Evolutionary conservation across 2,329 filamentous ascomycete species (phyloP), one percentile per base, ranked within the genome.

Genomic region (Aspergillus persii): DNA sequence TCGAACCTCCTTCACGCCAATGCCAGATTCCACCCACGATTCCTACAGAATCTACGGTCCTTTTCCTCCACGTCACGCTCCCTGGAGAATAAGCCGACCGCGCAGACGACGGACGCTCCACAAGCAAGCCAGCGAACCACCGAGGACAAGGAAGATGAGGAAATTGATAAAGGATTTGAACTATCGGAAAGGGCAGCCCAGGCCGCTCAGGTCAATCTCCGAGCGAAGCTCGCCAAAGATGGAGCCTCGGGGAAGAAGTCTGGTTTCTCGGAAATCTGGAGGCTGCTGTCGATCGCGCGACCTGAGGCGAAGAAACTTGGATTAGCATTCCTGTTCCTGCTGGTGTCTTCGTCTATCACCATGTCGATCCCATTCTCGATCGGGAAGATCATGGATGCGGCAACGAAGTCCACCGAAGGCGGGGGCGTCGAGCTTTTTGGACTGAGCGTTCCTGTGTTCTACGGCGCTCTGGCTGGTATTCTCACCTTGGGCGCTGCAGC

Each of bases 331-430:
- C 74, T 89, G 57, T 90, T 96, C 71, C 82, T 99, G 53, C 82
- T 99, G 59, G 83, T 97, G 62, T 97, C 94, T 15, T 98, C 94
- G 3, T 85, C 87, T 54, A 92, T 99, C 66, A 96, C 93, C 58
- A 96, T 99, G 90, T 93, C 92, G 2, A 91, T 99, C 60, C 95
- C 95, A 1, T 96, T 97, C 73, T 96, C 93, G 0, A 96, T 99
- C 65, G 95, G 95, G 58, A 94, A 93, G 72, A 96, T 99, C 62
- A 81, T 99, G 74, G 95, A 99, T 76, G 86, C 95, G 55, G 92
- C 94, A 8, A 96, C 92, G 8, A 89, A 92, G 69, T 83, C 85
- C 46, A 80, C 85, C 8, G 80, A 82, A 23, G 87, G 89, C 54
- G 89, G 86, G 23, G 81, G 83, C 26, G 70, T 80, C 39, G 85